These are phyloP conservation scores for Penicillium brasilianum DNA, from an alignment of 2,329 filamentous ascomycete genomes.

Conservation along the genomic window DNA sequence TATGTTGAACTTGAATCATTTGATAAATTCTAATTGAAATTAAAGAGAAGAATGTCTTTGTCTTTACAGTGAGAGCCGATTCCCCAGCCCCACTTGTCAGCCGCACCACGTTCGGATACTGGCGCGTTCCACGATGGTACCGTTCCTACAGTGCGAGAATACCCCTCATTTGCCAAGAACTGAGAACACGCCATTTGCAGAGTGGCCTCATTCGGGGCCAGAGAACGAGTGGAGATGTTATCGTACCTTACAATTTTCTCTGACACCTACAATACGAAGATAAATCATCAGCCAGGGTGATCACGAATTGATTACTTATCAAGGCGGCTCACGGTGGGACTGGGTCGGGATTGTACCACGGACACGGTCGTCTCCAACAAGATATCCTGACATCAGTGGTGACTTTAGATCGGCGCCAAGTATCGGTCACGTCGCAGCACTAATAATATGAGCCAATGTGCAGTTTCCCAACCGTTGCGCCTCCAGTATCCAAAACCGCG, in stretches of 20 bases:
- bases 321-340: background rate
- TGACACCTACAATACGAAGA: too few relatives aligned
- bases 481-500: background rate
- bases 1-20: background rate
- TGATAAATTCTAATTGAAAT: background rate
- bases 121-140: background rate
- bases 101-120: background rate
- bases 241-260: too few relatives aligned
- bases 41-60: background rate
- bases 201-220: background rate
- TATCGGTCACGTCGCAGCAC: background rate
- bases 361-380: background rate
- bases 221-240: background rate
- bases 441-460: background rate
- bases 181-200: background rate
- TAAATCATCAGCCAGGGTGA: too few relatives aligned
- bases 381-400: background rate
- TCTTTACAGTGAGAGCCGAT: background rate
- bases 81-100: background rate
- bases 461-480: too few relatives aligned
- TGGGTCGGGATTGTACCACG: background rate
- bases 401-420: conserved; percentile 6
- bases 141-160: background rate
- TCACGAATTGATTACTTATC: background rate
- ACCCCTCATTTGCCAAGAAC: background rate